phyloP scores from a whole-genome alignment of 1,139 yeast species.

The Diutina pseudorugosa region DNA sequence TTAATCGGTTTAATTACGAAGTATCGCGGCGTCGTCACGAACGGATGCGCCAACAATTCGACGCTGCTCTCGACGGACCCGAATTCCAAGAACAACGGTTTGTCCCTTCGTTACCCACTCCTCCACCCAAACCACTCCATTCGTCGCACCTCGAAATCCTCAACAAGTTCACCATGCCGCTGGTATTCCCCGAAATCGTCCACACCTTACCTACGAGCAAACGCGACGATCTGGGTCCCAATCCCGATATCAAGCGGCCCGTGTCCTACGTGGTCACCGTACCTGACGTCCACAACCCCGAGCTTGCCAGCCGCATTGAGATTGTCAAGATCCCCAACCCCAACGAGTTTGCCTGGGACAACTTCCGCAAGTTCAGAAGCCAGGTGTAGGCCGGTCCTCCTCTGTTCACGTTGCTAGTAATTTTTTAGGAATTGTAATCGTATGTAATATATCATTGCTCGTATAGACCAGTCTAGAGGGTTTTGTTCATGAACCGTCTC shows the following conservation, averaged over 20 bases:
- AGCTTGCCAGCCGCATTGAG: constrained; percentile 25
- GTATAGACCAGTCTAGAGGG: neutral
- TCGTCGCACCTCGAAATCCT: constrained; percentile 10
- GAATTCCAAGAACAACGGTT: constrained; percentile 5
- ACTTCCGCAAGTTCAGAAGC: constrained; percentile 8
- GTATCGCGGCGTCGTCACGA: constrained; percentile 6
- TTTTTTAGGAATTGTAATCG: no score
- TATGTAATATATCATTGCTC: neutral
- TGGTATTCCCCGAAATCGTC: constrained; percentile 21
- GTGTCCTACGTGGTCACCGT: constrained; percentile 21
- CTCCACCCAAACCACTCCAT: constrained; percentile 4
- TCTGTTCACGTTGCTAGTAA: no score
- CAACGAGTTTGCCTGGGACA: constrained; percentile 37
- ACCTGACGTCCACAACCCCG: constrained; percentile 23
- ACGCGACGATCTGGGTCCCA: constrained; percentile 13
- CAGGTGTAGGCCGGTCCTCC: neutral
- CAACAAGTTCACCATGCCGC: constrained; percentile 23
- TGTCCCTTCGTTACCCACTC: constrained; percentile 4
- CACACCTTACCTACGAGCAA: constrained; percentile 23
- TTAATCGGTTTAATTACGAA: neutral
- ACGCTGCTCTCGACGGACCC: neutral
- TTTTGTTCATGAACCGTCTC: constrained; percentile 88
- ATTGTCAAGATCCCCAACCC: constrained; percentile 33
- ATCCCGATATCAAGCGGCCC: constrained; percentile 21
- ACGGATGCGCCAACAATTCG: constrained; percentile 5